These are phyloP conservation scores for Fusarium sp. DNA, from an alignment of 2,329 filamentous ascomycete genomes.

Conservation along the genomic window DNA sequence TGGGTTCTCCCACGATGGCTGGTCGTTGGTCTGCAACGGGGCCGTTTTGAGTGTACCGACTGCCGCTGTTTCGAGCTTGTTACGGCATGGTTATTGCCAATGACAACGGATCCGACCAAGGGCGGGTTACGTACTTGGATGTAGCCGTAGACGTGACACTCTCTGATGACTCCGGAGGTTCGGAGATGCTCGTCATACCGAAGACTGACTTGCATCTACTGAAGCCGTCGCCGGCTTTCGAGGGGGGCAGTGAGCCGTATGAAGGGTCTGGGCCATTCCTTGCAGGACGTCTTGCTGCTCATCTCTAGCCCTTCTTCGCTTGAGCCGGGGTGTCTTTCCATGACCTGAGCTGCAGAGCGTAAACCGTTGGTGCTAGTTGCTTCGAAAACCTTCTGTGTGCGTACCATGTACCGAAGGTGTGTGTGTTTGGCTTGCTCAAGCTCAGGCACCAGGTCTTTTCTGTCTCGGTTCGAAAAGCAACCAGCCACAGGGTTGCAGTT, in stretches of 20 bases:
- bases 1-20: constrained; percentile 10
- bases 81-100: not conserved
- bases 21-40: not conserved
- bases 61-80: not conserved
- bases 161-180: constrained; percentile 1
- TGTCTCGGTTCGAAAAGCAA: not conserved
- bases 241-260: not conserved
- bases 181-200: not conserved
- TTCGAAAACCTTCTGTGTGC: not conserved
- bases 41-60: not conserved
- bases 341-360: not conserved
- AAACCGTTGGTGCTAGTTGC: not conserved
- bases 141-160: not conserved
- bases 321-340: not conserved
- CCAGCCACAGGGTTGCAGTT: constrained; percentile 2
- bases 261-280: not conserved
- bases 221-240: not conserved
- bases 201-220: constrained; percentile 1
- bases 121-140: not conserved
- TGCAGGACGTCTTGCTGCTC: not conserved
- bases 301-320: not conserved
- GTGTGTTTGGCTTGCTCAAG: not conserved
- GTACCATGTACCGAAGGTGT: not conserved
- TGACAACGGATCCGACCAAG: not conserved
- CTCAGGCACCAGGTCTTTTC: not conserved